These are phyloP conservation scores for Suillus hirtellus DNA, from an alignment of 768 basidiomycete genomes.

Conservation along the genomic window DNA sequence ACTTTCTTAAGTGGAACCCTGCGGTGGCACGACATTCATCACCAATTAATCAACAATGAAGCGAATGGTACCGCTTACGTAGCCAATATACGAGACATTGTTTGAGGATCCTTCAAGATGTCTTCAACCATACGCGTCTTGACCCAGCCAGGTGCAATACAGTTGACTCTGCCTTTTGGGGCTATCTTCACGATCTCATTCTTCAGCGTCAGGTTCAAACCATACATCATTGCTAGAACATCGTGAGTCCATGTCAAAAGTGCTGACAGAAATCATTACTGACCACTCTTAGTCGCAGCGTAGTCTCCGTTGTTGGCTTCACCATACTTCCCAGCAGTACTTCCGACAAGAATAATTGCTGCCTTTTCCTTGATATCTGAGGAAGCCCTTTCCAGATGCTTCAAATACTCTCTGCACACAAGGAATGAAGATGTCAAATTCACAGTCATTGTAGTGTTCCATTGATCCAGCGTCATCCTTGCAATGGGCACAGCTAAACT, in stretches of 20 bases:
- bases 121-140: conserved; percentile 63
- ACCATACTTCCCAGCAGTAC: conserved; percentile 72
- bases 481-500: conserved; percentile 48
- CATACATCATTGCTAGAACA: conserved; percentile 66
- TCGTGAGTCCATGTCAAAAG: neutral
- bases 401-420: conserved; percentile 62
- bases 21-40: neutral
- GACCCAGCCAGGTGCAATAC: conserved; percentile 69
- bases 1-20: conserved; percentile 74
- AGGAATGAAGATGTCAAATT: conserved; percentile 73
- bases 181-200: conserved; percentile 82
- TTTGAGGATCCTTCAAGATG: conserved; percentile 52
- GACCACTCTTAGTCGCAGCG: conserved; percentile 67
- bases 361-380: conserved; percentile 53
- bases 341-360: conserved; percentile 65
- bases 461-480: conserved; percentile 61
- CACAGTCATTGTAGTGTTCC: conserved; percentile 59
- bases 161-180: conserved; percentile 68
- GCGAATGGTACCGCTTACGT: conserved; percentile 46
- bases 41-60: neutral
- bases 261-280: neutral
- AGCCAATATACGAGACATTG: conserved; percentile 60
- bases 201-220: conserved; percentile 65
- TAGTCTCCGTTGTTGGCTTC: conserved; percentile 71
- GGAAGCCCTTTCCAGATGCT: conserved; percentile 39